Evolutionary conservation across 129 eudicot species (phyloP).

Genomic region (Silybum marianum): DNA sequence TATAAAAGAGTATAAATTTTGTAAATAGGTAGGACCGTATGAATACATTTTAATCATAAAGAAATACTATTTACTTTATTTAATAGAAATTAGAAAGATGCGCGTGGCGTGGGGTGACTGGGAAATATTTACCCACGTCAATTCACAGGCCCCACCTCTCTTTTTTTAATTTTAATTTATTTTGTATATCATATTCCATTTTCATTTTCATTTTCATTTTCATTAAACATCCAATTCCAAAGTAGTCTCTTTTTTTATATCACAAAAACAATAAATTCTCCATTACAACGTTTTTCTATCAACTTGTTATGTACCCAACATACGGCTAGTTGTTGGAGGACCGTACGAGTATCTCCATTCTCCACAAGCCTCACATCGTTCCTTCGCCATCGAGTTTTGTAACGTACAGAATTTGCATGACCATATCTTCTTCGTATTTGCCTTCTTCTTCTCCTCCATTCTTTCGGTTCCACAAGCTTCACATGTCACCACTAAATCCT

Average conservation of each 20-base stretch:
- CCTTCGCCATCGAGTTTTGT: constrained; percentile 44
- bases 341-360: constrained; percentile 94
- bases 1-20: too few species aligned
- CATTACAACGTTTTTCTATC: not conserved
- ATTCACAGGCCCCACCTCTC: too few species aligned
- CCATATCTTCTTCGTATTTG: constrained; percentile 48
- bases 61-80: too few species aligned
- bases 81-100: too few species aligned
- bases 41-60: too few species aligned
- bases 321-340: constrained; percentile 52
- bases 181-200: not conserved
- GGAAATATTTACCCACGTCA: too few species aligned
- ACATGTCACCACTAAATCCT: constrained; percentile 66
- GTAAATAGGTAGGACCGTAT: too few species aligned
- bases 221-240: not conserved
- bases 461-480: constrained; percentile 73
- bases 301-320: constrained; percentile 55
- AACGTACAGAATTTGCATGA: constrained; percentile 86
- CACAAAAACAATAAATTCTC: not conserved
- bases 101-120: too few species aligned
- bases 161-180: too few species aligned
- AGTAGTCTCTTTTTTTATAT: not conserved
- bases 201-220: not conserved
- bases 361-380: constrained; percentile 75
- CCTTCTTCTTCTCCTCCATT: constrained; percentile 31